Base-by-base conservation (phyloP, 495 filamentous ascomycete genomes). In the Cercophora scortea region DNA sequence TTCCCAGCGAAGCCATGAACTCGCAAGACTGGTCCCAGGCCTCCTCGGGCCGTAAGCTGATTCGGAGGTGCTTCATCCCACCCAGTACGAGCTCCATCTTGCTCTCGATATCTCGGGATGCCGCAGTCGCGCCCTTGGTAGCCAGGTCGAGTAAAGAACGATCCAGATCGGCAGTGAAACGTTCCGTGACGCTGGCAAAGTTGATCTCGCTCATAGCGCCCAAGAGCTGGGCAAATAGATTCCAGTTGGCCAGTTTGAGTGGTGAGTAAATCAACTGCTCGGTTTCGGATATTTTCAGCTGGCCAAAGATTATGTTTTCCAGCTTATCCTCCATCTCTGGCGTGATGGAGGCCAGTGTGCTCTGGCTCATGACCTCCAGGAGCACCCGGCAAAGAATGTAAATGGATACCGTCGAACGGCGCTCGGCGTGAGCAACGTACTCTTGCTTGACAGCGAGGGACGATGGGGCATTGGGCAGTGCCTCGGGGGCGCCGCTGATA, bases 151-250 rank as follows among this genome's bases (percentile, higher is more conserved):
- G 83, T 50, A 95, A 82, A 9, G 82, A 84, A 17, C 77, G 78
- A 47, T 88, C 85, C 5, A 99, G 78, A 63, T 96, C 91, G 17
- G 66, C 67, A 50, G 94, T 69, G 63, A 94, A 99, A 18, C 88
- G 82, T 49, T 84, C 80, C 19, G 87, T 79, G 32, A 99, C 92
- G 54, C 81, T 88, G 32, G 81, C 71, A 67, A 99, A 95, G 62
- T 91, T 89, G 56, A 89, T 80, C 48, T 85, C 87, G 67, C 93
- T 95, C 90, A 99, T 96, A 19, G 88, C 90, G 12, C 93, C 93
- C 10, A 99, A 75, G 15, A 97, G 71, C 61, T 95, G 89, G 19
- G 86, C 84, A 60, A 95, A 96, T 11, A 97, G 84, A 50, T 86
- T 85, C 93, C 93, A 97, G 65, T 97, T 96, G 13, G 93, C 86